Conservation (phyloP, 169 alveolate species). For the Perkinsus chesapeaki region DNA sequence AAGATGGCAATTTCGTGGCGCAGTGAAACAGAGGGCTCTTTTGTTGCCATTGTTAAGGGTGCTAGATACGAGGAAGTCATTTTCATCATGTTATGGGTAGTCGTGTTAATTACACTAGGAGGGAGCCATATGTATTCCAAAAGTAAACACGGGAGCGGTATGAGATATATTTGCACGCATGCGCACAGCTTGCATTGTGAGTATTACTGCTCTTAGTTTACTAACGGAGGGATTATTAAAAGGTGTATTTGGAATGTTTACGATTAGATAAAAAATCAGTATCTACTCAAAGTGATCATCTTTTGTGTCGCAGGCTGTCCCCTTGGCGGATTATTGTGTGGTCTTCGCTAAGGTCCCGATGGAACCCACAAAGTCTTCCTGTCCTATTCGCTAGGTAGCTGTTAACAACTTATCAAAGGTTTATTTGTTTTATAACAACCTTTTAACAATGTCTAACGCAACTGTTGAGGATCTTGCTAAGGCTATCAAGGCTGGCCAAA, state of each 20-base stretch:
- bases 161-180: no score
- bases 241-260: no score
- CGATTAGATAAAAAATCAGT: no score
- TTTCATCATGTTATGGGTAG: background rate
- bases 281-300: no score
- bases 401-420: background rate
- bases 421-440: background rate
- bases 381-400: no score
- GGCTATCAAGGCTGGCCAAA: background rate
- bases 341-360: no score
- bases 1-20: background rate
- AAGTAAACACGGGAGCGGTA: background rate
- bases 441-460: background rate
- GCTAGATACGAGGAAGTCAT: background rate
- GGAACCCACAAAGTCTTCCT: no score
- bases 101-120: background rate
- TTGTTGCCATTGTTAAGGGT: background rate
- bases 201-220: no score
- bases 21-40: background rate
- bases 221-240: no score
- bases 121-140: background rate
- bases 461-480: background rate
- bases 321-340: no score
- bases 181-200: no score
- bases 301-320: no score